Base-by-base conservation (phyloP, 1,139 yeast genomes). In the Nakaseomyces glabratus region DNA sequence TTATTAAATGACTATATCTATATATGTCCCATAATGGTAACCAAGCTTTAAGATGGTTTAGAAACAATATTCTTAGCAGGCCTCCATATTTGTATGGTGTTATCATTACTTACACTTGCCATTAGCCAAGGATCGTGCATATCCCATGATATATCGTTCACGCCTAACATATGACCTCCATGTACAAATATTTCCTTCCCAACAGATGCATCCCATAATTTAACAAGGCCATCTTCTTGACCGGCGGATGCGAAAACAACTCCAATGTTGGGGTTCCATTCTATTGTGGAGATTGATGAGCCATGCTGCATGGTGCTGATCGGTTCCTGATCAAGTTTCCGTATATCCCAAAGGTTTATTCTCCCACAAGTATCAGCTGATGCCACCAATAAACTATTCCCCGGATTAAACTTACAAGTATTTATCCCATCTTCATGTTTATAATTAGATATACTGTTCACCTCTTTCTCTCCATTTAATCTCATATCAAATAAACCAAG, bases 131-230 rank as follows among this genome's bases (percentile, higher is more conserved):
- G 76, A 43, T 80, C 80, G 44, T 75, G 76, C 1, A 76, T 73
- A 40, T 86, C 82, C 98, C 98, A 90, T 31, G 78, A 73, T 31
- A 88, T 65, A 52, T 88, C 97, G 49, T 81, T 78, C 11, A 90
- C 82, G 15, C 93, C 88, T 37, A 81, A 65, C 70, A 90, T 74
- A 55, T 90, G 99, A 0, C 98, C 98, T 9, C 81, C 84, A 57
- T 93, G 98, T 22, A 72, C 68, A 52, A 90, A 88, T 15, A 77
- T 40, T 30, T 77, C 59, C 52, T 64, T 45, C 47, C 68, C 36
- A 20, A 56, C 52, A 2, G 70, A 50, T 3, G 76, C 57, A 51
- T 85, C 88, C 77, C 85, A 82, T 2, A 90, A 37, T 47, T 74
- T 73, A 7, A 82, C 88, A 25, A 73, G 59, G 5, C 76, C 70